phyloP scores from a whole-genome alignment of 2,329 filamentous ascomycete species.

The Trichophyton benhamiae region DNA sequence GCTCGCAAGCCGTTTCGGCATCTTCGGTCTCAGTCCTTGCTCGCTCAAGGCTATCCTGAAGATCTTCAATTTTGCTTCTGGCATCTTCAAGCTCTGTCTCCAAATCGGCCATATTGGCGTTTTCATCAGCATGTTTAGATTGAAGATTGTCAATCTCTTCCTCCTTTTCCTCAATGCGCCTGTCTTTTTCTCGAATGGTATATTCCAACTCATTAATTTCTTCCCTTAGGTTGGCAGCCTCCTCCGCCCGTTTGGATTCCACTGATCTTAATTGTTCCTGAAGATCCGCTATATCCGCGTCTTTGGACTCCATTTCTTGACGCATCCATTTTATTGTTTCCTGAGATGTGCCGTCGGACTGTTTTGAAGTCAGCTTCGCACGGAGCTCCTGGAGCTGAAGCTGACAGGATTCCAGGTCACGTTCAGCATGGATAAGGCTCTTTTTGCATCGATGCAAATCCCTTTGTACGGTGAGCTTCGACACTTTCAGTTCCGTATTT shows the following conservation, averaged over 20 bases:
- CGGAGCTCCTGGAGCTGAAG: slow-evolving; percentile 72
- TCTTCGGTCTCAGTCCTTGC: slow-evolving; percentile 27
- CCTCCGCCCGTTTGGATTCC: slow-evolving; percentile 43
- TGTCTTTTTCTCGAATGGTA: slow-evolving; percentile 63
- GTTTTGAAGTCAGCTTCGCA: slow-evolving; percentile 64
- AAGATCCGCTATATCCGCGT: slow-evolving; percentile 30
- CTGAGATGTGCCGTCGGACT: slow-evolving; percentile 58
- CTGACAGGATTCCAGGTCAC: slow-evolving; percentile 71
- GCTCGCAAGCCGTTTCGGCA: slow-evolving; percentile 34
- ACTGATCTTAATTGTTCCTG: slow-evolving; percentile 46
- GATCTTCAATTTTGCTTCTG: slow-evolving; percentile 32
- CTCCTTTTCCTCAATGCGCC: slow-evolving; percentile 58
- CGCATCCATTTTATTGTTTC: slow-evolving; percentile 44
- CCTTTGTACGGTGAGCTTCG: slow-evolving; percentile 76
- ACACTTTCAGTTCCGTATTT: slow-evolving; percentile 91
- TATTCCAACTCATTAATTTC: slow-evolving; percentile 65
- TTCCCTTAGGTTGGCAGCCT: slow-evolving; percentile 56
- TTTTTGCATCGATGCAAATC: slow-evolving; percentile 83
- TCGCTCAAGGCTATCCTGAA: slow-evolving; percentile 32
- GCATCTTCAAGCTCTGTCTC: slow-evolving; percentile 39
- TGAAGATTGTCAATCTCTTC: slow-evolving; percentile 61
- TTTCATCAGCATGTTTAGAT: slow-evolving; percentile 33
- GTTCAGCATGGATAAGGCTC: slow-evolving; percentile 66
- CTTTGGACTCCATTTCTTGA: slow-evolving; percentile 39
- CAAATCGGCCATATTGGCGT: slow-evolving; percentile 34